Percentiles rank a stretch among this genome's conserved stretches.
Conservation (phyloP, 305 asterid species). For the Petunia hybrid region DNA sequence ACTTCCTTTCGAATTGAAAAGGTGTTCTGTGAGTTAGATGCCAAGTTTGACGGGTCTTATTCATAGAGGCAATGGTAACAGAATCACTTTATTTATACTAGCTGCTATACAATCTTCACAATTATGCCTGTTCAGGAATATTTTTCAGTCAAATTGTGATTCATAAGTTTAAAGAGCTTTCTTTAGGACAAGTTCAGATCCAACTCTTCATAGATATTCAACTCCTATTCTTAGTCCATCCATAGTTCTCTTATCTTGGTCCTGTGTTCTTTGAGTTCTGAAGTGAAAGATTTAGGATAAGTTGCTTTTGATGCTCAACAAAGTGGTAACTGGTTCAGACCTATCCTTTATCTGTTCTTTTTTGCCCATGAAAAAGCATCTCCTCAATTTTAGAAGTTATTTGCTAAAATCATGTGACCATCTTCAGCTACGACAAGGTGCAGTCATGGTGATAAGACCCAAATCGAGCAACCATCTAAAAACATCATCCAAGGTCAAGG, state of each 20-base stretch:
- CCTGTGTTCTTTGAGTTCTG: background rate
- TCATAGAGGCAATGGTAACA: background rate
- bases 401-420: background rate
- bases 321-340: background rate
- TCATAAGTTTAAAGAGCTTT: background rate
- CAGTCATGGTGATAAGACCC: too few species aligned
- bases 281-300: background rate
- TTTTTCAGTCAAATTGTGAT: background rate
- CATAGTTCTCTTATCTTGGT: background rate
- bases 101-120: background rate
- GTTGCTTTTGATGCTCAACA: background rate
- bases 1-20: background rate
- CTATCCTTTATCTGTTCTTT: background rate
- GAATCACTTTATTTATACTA: background rate
- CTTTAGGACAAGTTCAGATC: constrained; percentile 8
- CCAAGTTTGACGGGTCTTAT: constrained; percentile 22
- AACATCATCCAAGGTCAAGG: too few species aligned
- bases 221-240: constrained; percentile 5
- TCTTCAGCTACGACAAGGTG: background rate
- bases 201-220: background rate
- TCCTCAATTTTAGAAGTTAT: background rate
- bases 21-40: background rate
- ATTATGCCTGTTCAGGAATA: constrained; percentile 7
- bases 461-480: too few species aligned
- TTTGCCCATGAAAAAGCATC: background rate